These are phyloP conservation scores for Bretziella fagacearum DNA, from an alignment of 2,329 filamentous ascomycete genomes.

Conservation along the genomic window DNA sequence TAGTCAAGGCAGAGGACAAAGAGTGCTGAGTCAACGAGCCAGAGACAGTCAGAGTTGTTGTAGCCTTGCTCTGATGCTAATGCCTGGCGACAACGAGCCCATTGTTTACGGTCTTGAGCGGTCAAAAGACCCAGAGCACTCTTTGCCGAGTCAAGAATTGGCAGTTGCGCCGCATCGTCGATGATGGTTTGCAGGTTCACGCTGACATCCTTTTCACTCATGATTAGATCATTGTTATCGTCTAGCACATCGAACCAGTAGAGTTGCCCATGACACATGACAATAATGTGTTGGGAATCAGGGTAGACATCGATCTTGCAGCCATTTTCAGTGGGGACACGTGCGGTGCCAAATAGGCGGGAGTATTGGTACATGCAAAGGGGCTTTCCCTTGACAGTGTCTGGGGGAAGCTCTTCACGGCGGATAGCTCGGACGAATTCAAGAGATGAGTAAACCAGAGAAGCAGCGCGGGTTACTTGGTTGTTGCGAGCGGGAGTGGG, in stretches of 20 bases:
- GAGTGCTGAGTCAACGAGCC: constrained; percentile 83
- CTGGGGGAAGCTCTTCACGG: constrained; percentile 80
- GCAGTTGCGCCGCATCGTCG: constrained; percentile 74
- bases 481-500: constrained; percentile 92
- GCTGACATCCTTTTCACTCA: constrained; percentile 86
- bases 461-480: constrained; percentile 86
- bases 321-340: constrained; percentile 83
- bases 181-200: constrained; percentile 85
- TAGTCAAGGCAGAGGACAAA: constrained; percentile 90
- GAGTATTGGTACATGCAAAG: constrained; percentile 99
- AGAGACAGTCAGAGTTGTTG: constrained; percentile 91
- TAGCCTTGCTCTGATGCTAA: constrained; percentile 71
- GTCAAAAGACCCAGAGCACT: constrained; percentile 82
- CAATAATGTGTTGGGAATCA: constrained; percentile 80
- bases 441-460: constrained; percentile 73
- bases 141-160: constrained; percentile 90
- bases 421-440: constrained; percentile 87
- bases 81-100: constrained; percentile 81
- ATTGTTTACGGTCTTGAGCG: constrained; percentile 90
- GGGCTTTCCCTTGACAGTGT: constrained; percentile 66
- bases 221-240: constrained; percentile 85
- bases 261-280: constrained; percentile 86
- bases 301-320: constrained; percentile 94
- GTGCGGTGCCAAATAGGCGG: constrained; percentile 80
- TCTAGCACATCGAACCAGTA: constrained; percentile 99